Evolutionary conservation across 2,329 filamentous ascomycete species (phyloP), one percentile per base, ranked within the genome.

Genomic region (Paraconiothyrium brasiliense): DNA sequence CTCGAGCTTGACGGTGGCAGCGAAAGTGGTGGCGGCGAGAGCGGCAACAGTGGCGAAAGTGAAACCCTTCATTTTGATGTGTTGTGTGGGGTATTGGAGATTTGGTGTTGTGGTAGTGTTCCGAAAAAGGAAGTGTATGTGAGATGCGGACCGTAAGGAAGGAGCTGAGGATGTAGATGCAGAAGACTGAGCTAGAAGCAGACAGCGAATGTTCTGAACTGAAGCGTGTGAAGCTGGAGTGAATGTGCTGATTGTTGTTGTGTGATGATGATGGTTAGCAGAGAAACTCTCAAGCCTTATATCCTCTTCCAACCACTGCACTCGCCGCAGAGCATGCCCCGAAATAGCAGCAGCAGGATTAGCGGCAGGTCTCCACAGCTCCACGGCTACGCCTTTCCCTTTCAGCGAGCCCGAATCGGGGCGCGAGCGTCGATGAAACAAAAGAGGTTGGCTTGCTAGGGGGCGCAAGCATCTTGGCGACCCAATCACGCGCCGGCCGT

Each of bases 1-100:
- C 43, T 66, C 20, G 55, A 71, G 57, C 24, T 62, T 68, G 54
- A 71, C 68, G 32, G 68, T 68, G 35, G 68, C 66, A 39, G 61
- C 62, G 24, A 39, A 49, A 34, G 58, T 46, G 41, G 55, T 56
- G 44, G 65, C 59, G 56, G 62, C 27, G 50, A 68, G 58, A 20
- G 65, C 61, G 9, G 52, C 51, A 35, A 65, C 54, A 20, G 60
- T 54, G 35, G 65, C 57, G 60, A 64, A 27, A 37, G 65, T 56
- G 58, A 61, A 66, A 48, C 54, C 48, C 65, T 66, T 67, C 67
- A 69, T 69, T 57, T 32, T 68, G 61, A 32, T 48, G 52, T 65
- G 61, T 50, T 54, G 30, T 54, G 50, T 54, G 50, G 27, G 30
- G 46, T 32, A 14, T 13, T 49, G 39, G n/a, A n/a, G 39, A 20